phyloP scores from a whole-genome alignment of 306 rosid genomes.

The Dalbergia cultrata region DNA sequence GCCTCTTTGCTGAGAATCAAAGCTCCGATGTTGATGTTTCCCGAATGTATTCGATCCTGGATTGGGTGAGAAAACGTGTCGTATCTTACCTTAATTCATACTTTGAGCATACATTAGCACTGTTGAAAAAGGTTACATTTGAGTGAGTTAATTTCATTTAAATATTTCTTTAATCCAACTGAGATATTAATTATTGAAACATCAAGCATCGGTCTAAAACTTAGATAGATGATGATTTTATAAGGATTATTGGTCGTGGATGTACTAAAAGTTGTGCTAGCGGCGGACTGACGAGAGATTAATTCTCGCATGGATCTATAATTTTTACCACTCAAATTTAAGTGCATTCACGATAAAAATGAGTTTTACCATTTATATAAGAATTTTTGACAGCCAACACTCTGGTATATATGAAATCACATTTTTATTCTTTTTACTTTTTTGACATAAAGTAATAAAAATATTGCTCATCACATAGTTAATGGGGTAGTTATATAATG shows the following conservation, averaged over 20 bases:
- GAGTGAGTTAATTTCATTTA: background rate
- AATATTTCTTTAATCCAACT: background rate
- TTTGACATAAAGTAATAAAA: no score
- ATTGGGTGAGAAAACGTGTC: background rate
- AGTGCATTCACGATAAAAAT: no score
- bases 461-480: no score
- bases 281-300: no score
- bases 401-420: no score
- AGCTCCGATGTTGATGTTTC: constrained; percentile 28
- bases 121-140: background rate
- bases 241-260: no score
- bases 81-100: constrained; percentile 33
- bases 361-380: no score
- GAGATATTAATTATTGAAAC: background rate
- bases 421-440: no score
- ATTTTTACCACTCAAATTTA: no score
- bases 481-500: no score
- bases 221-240: background rate
- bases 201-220: background rate
- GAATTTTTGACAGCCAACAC: no score
- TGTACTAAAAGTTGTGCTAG: background rate
- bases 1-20: background rate
- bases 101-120: background rate
- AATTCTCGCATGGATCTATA: no score
- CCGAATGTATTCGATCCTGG: constrained; percentile 2